Evolutionary conservation across 2,329 filamentous ascomycete species (phyloP), one percentile per base, ranked within the genome.

Genomic region (Xylariaceae sp.): DNA sequence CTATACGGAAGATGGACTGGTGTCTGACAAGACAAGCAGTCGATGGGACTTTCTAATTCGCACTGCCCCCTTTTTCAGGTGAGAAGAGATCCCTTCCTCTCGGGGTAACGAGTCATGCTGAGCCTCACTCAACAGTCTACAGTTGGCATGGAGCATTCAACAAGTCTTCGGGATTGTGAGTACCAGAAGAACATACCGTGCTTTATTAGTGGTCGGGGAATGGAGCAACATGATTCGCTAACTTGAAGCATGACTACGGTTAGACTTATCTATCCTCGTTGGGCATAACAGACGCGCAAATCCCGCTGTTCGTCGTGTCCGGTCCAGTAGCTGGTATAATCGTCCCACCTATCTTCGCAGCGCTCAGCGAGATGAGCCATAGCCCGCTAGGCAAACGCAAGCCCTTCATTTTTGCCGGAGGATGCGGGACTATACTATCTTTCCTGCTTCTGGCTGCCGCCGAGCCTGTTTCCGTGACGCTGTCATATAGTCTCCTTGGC

Each of bases 121-220:
- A 36, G 33, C 33, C 33, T 36, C 33, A 36, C 33, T 47, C 14
- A 17, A 19, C 36, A 47, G 44, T 34, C 33, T 47, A 12, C 44
- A 47, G 33, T 18, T 47, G 33, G 13, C 44, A 19, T 47, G 44
- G 44, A 47, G 44, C 44, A 33, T 47, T n/a, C 44, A 47, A 14
- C 44, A 47, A 39, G 44, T 47, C 44, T 47, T 47, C 16, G 44
- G 44, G 6, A 47, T 47, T n/a, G 44, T 47, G 16, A 33, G 44
- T 47, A 16, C 16, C 33, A 39, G 10, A 31, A 11, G 31, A 39
- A 47, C 7, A 17, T 18, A 10, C 31, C 12, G 31, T 7, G 31
- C 14, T 12, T 46, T 19, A 34, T 1, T 13, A n/a, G n/a, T 22
- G 14, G 6, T 39, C n/a, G 5, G 13, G 31, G 16, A 36, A 36